phyloP scores from a whole-genome alignment of 2,329 filamentous ascomycete species.

The Rachicladosporium sp. region DNA sequence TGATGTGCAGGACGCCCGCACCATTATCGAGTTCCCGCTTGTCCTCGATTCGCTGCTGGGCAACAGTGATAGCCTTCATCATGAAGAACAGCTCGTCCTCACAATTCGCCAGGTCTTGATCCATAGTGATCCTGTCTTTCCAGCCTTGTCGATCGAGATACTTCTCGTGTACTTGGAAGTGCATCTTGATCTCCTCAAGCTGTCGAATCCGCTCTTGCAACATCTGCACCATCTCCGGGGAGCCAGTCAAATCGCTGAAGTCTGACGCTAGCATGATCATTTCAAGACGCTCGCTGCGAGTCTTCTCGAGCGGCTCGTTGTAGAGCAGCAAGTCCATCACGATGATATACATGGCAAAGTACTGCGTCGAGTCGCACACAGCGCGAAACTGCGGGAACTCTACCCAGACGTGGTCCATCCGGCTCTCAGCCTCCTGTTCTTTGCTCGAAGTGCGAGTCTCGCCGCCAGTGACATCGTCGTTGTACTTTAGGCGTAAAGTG shows the following conservation, averaged over 20 bases:
- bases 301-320: conserved; percentile 92
- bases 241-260: conserved; percentile 90
- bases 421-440: conserved; percentile 41
- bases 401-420: conserved; percentile 94
- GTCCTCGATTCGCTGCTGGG: conserved; percentile 74
- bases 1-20: conserved; percentile 77
- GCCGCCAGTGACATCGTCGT: conserved; percentile 71
- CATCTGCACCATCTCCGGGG: conserved; percentile 81
- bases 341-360: conserved; percentile 97
- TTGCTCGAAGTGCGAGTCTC: conserved; percentile 29
- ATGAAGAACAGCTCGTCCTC: conserved; percentile 98
- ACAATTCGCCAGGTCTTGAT: conserved; percentile 75
- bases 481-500: conserved; percentile 88
- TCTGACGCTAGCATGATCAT: conserved; percentile 99
- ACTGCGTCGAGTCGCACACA: conserved; percentile 94
- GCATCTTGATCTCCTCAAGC: conserved; percentile 87
- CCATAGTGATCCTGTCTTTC: conserved; percentile 79
- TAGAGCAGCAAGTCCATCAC: conserved; percentile 92
- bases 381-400: conserved; percentile 89
- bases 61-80: conserved; percentile 98
- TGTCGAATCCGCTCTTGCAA: conserved; percentile 88
- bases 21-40: conserved; percentile 50
- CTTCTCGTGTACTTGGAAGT: conserved; percentile 87
- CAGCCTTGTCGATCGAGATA: conserved; percentile 80
- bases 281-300: conserved; percentile 84